phyloP scores from a whole-genome alignment of 192 early-diverging fungal species.

The Gonapodya sp. region DNA sequence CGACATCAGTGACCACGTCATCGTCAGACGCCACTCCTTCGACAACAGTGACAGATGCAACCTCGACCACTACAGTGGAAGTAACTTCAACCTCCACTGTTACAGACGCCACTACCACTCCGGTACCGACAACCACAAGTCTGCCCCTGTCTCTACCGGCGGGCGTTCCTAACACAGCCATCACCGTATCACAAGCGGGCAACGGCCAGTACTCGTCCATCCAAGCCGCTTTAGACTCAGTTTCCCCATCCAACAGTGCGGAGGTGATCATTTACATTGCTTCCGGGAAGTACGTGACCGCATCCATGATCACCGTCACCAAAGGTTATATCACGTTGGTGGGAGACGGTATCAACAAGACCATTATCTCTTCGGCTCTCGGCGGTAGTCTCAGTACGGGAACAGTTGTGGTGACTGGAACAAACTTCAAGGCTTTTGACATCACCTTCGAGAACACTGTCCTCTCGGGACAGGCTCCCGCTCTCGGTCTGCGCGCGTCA shows the following conservation, averaged over 20 bases:
- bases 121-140: neutral
- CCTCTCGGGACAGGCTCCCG: neutral
- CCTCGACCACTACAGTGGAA: neutral
- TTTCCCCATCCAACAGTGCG: slow-evolving; percentile 7
- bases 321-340: neutral
- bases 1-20: neutral
- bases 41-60: neutral
- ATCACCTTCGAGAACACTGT: slow-evolving; percentile 14
- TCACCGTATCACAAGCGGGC: neutral
- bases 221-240: slow-evolving; percentile 9
- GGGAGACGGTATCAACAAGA: neutral
- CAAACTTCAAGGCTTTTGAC: slow-evolving; percentile 12
- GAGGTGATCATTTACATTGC: slow-evolving; percentile 8
- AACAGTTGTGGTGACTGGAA: slow-evolving; percentile 5
- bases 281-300: neutral
- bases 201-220: neutral
- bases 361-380: slow-evolving; percentile 9
- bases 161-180: neutral
- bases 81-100: neutral
- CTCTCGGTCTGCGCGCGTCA: neutral
- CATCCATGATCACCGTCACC: neutral
- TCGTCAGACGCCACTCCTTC: neutral
- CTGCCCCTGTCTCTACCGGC: neutral
- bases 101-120: neutral
- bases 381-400: neutral